Conservation (phyloP, 1,139 yeast species). For the Zygosaccharomyces sapae region DNA sequence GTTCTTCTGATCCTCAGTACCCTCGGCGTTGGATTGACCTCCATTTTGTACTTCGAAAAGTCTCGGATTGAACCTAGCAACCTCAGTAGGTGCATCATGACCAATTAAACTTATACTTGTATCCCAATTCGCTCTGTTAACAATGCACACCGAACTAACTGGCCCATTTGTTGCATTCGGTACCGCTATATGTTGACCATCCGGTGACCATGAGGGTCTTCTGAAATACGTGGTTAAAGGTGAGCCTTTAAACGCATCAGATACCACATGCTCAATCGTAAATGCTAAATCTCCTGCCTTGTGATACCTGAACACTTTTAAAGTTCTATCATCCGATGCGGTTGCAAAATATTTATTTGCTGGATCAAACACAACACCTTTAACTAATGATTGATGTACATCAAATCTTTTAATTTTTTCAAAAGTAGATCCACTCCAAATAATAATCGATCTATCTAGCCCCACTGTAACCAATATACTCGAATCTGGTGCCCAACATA, state of each 20-base stretch:
- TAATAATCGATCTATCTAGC: conserved; percentile 80
- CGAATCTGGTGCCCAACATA: conserved; percentile 97
- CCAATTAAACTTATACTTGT: conserved; percentile 85
- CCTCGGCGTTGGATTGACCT: conserved; percentile 12
- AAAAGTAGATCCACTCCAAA: conserved; percentile 92
- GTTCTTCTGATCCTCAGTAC: conserved; percentile 21
- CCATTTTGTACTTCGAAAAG: conserved; percentile 40
- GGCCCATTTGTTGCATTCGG: conserved; percentile 98
- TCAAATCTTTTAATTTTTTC: conserved; percentile 86
- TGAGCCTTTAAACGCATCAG: conserved; percentile 80
- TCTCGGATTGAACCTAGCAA: conserved; percentile 81
- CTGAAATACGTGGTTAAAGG: conserved; percentile 92
- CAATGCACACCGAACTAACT: conserved; percentile 80
- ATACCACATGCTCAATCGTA: conserved; percentile 75
- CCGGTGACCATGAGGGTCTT: conserved; percentile 95
- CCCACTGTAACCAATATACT: conserved; percentile 89
- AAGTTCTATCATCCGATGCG: conserved; percentile 90
- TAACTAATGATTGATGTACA: conserved; percentile 91
- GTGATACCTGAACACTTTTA: conserved; percentile 80
- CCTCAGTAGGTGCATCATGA: conserved; percentile 96
- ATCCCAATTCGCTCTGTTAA: conserved; percentile 91
- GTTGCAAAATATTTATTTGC: conserved; percentile 97
- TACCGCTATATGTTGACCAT: conserved; percentile 92
- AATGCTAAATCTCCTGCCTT: conserved; percentile 74
- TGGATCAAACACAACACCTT: conserved; percentile 95